Evolutionary conservation across 2,329 filamentous ascomycete genomes (phyloP), one percentile per base, ranked within the genome.

Genomic region (Monilinia polystroma): DNA sequence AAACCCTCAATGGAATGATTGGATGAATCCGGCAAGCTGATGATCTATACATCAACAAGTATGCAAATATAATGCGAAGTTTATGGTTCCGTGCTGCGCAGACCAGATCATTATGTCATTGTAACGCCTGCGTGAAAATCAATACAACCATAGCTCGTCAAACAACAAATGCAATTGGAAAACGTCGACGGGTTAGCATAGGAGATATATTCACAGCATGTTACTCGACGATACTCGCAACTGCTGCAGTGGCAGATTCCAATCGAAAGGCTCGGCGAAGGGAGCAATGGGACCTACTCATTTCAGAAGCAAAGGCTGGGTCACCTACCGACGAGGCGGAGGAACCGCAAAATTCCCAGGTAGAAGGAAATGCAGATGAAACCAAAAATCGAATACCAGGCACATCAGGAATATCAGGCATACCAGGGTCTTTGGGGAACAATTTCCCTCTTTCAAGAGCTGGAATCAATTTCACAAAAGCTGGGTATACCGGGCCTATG

Each of bases 211-310:
- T 89, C 74, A 90, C 88, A 32, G 85, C 89, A 51, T 85, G 84
- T 75, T 91, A 91, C 74, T 88, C 88, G 35, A 85, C 87, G 45
- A 83, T 89, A 64, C 84, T 90, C 73, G 88, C 86, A 6, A 85
- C 86, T 2, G 88, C 87, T 2, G 83, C 87, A 14, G 79, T 89
- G 3, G 79, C 85, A 41, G 90, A 92, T 75, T 84, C 85, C 7
- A 79, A 81, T 38, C 76, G 79, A 41, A 91, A 91, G 75, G 81
- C 85, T 64, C 79, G 80, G 52, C 81, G 85, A 69, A 81, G 84
- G 57, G 81, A 80, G 69, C 83, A 88, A 70, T 85, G 90, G 79
- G 87, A 92, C 65, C 75, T 78, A 26, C 83, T 85, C 67, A 83
- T 91, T 70, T 82, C 84, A 38, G 80, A 84, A 64, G 82, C 84